These are phyloP conservation scores for Aureobasidium melanogenum DNA, from an alignment of 2,329 filamentous ascomycete species.

Conservation along the genomic window DNA sequence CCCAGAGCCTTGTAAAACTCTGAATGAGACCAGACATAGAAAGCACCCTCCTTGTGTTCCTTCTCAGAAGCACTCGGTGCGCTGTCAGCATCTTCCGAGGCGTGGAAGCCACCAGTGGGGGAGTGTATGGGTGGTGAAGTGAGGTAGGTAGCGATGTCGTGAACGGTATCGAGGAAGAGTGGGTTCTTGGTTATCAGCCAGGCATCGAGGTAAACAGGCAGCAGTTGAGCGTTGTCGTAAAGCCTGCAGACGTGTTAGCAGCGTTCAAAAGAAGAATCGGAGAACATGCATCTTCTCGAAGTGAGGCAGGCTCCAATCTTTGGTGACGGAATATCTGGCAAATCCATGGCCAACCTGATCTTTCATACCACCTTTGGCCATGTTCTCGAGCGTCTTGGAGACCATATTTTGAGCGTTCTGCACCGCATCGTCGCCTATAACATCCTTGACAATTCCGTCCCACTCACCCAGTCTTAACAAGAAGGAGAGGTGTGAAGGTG, in stretches of 20 bases:
- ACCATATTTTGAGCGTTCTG: slow-evolving; percentile 68
- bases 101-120: slow-evolving; percentile 66
- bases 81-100: slow-evolving; percentile 87
- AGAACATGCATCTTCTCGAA: slow-evolving; percentile 75
- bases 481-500: slow-evolving; percentile 75
- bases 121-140: slow-evolving; percentile 61
- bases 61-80: slow-evolving; percentile 62
- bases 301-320: slow-evolving; percentile 88
- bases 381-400: slow-evolving; percentile 67
- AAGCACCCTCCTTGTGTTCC: slow-evolving; percentile 84
- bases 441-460: slow-evolving; percentile 64
- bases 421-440: slow-evolving; percentile 79
- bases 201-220: slow-evolving; percentile 77
- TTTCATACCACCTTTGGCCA: slow-evolving; percentile 63
- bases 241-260: slow-evolving; percentile 36
- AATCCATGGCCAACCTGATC: slow-evolving; percentile 73
- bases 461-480: slow-evolving; percentile 66
- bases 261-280: not conserved
- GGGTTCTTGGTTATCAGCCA: slow-evolving; percentile 61
- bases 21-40: slow-evolving; percentile 85
- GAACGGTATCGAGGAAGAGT: slow-evolving; percentile 68
- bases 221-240: slow-evolving; percentile 79
- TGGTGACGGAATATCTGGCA: slow-evolving; percentile 77
- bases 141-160: slow-evolving; percentile 81
- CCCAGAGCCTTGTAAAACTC: slow-evolving; percentile 69